Evolutionary conservation across 2,329 filamentous ascomycete species (phyloP), one percentile per base, ranked within the genome.

Genomic region (Calonectria pauciramosa): DNA sequence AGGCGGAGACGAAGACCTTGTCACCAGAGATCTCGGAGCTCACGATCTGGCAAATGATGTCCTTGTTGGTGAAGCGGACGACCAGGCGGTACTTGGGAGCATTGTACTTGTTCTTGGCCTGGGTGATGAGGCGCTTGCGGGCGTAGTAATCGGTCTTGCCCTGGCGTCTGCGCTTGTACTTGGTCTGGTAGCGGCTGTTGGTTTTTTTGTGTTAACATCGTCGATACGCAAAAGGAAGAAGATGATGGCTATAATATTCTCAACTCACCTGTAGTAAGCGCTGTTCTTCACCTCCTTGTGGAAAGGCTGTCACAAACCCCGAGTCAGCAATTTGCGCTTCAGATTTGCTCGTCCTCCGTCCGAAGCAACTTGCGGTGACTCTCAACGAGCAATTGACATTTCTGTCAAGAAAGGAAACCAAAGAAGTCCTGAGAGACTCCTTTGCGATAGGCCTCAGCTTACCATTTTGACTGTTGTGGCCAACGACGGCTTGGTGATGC

Each of bases 71-170:
- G 94, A 98, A 98, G 88, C 97, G 97, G 87, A 99, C 95, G 82
- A 99, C 97, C 86, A 99, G 94, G 86, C 97, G 95, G 94, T 99
- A 99, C 93, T 99, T 99, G 90, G 97, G 97, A 80, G 97, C 94
- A 91, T 98, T 98, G 94, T 99, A 99, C 94, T 99, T 99, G 95
- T 99, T 99, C 95, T 99, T 99, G 91, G 97, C 97, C 93, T 99
- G 97, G 91, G 95, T 96, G 92, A 99, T 97, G 89, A 99, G 93
- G 86, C 97, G 94, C 95, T 99, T 99, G 89, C 97, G 96, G 87
- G 97, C 97, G 89, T 98, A 99, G 95, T 99, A 99, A 89, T 99
- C 97, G 91, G 97, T 99, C 95, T 99, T 99, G 87, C 97, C 97
- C 86, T 94, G 87, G 83, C 95, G 93, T 89, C 97, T 94, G 88